These are phyloP conservation scores for Fragaria iinumae DNA, from an alignment of 306 rosid genomes.

Conservation along the genomic window DNA sequence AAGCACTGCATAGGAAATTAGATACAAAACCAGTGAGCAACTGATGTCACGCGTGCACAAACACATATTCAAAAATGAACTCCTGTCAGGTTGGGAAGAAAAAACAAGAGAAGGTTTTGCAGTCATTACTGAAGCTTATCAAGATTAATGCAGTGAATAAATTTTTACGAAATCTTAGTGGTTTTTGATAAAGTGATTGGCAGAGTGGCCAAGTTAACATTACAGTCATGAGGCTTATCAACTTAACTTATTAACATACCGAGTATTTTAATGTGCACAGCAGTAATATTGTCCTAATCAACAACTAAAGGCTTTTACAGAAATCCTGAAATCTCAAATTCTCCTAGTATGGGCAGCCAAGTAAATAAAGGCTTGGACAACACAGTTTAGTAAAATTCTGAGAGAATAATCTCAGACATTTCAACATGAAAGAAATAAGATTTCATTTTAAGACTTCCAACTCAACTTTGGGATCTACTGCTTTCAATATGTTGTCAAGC, in stretches of 20 bases:
- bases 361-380: neutral
- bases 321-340: neutral
- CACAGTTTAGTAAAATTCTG: neutral
- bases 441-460: too few species aligned
- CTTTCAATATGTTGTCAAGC: neutral
- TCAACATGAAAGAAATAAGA: neutral
- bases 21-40: neutral
- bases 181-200: neutral
- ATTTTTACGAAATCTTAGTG: neutral
- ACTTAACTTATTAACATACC: neutral
- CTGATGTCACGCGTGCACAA: neutral
- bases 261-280: neutral
- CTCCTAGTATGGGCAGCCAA: neutral
- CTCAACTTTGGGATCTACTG: neutral
- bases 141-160: neutral
- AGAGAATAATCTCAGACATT: neutral
- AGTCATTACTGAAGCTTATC: neutral
- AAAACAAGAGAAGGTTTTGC: neutral
- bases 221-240: neutral
- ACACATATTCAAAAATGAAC: neutral
- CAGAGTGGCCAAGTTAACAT: neutral
- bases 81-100: neutral
- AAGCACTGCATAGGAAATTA: constrained; percentile 52
- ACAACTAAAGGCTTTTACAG: neutral
- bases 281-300: neutral